These are phyloP conservation scores for Limonium bicolor DNA, from an alignment of 148 eudicot species.

Conservation along the genomic window DNA sequence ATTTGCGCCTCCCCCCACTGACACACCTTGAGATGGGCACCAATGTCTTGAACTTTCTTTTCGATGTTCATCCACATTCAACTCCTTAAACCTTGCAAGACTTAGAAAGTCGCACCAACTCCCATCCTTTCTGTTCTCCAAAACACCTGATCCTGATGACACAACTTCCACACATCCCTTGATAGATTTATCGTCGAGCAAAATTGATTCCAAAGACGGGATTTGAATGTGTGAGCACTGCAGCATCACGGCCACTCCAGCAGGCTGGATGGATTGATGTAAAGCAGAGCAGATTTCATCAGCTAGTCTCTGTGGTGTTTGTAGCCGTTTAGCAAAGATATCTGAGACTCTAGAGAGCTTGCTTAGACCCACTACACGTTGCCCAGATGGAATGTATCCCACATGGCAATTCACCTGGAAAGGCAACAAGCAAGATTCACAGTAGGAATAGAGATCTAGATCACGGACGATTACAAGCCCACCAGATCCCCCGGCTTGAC, in stretches of 20 bases:
- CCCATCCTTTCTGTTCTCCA: slow-evolving; percentile 25
- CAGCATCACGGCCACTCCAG: slow-evolving; percentile 66
- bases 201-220: slow-evolving; percentile 36
- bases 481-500: slow-evolving; percentile 89
- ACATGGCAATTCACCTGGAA: slow-evolving; percentile 91
- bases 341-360: slow-evolving; percentile 90
- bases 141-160: slow-evolving; percentile 60
- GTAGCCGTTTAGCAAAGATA: slow-evolving; percentile 73
- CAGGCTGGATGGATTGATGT: slow-evolving; percentile 44
- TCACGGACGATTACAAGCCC: slow-evolving; percentile 86
- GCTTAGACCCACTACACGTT: slow-evolving; percentile 82
- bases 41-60: slow-evolving; percentile 16
- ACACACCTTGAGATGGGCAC: slow-evolving; percentile 45
- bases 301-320: slow-evolving; percentile 72
- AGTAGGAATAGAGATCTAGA: slow-evolving; percentile 79
- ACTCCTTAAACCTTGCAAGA: slow-evolving; percentile 36
- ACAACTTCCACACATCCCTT: slow-evolving; percentile 33
- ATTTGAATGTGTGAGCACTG: slow-evolving; percentile 61
- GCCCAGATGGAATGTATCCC: slow-evolving; percentile 81
- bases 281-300: slow-evolving; percentile 58
- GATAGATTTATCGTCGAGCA: slow-evolving; percentile 19
- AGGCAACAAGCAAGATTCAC: slow-evolving; percentile 84
- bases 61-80: slow-evolving; percentile 7
- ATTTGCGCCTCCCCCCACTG: slow-evolving; percentile 16
- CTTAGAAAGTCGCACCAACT: slow-evolving; percentile 55